Conservation (phyloP, 2,329 filamentous ascomycete genomes). For the Diaporthe vexans region DNA sequence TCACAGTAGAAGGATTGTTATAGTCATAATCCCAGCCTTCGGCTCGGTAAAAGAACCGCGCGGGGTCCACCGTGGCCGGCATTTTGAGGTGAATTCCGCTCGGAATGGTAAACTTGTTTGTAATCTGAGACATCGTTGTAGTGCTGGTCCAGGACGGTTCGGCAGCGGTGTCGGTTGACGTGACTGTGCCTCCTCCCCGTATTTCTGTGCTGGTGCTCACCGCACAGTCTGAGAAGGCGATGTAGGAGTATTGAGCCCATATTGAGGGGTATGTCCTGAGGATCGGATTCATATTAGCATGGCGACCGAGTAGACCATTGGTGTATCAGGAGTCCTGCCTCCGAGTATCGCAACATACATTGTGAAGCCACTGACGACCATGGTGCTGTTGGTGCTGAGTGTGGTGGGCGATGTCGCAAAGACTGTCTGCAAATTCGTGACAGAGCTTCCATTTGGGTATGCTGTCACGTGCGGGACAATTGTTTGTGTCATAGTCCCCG, state of each 20-base stretch:
- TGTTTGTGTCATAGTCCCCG: neutral
- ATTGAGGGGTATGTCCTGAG: slow-evolving; percentile 1
- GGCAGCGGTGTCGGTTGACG: neutral
- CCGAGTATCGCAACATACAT: neutral
- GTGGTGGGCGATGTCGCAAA: neutral
- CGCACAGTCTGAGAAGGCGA: slow-evolving; percentile 13
- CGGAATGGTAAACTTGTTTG: neutral
- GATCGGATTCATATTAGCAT: neutral
- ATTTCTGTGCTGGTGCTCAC: slow-evolving; percentile 6
- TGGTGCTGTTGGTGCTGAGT: neutral
- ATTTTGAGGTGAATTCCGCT: neutral
- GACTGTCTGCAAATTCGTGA: slow-evolving; percentile 6
- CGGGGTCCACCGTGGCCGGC: slow-evolving; percentile 1
- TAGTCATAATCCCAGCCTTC: slow-evolving; percentile 19
- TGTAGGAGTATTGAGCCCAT: slow-evolving; percentile 19
- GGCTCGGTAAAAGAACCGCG: neutral
- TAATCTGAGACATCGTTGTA: neutral
- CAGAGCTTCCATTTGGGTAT: slow-evolving; percentile 22
- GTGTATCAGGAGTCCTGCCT: neutral
- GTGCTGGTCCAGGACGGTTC: slow-evolving; percentile 10
- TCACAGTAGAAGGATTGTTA: neutral
- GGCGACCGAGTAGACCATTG: too few relatives aligned
- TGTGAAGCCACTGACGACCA: slow-evolving; percentile 19
- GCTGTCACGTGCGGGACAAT: slow-evolving; percentile 16
- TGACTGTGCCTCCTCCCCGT: neutral